phyloP scores from a whole-genome alignment of 1,139 yeast genomes.

The Maudiozyma humilis region DNA sequence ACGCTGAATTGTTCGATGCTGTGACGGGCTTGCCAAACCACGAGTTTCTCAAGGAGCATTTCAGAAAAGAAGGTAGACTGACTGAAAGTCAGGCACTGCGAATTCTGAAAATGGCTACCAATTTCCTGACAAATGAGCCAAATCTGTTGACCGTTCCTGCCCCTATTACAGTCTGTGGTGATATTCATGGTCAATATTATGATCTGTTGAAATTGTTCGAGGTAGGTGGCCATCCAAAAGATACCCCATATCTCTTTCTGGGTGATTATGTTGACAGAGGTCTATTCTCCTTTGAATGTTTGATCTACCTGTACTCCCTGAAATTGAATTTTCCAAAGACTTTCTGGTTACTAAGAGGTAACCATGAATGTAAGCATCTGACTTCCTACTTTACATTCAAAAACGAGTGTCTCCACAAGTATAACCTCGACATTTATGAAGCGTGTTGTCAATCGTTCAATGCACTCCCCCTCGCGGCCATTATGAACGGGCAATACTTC shows the following conservation, averaged over 20 bases:
- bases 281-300: conserved; percentile 81
- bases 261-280: conserved; percentile 98
- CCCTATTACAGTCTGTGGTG: conserved; percentile 95
- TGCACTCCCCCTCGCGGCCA: conserved; percentile 84
- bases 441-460: conserved; percentile 75
- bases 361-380: conserved; percentile 90
- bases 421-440: conserved; percentile 58
- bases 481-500: conserved; percentile 89
- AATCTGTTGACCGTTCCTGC: conserved; percentile 77
- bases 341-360: conserved; percentile 82
- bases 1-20: conserved; percentile 54
- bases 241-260: conserved; percentile 69
- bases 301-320: conserved; percentile 69
- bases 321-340: conserved; percentile 72
- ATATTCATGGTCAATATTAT: conserved; percentile 89
- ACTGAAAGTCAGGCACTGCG: conserved; percentile 61
- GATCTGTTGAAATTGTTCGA: conserved; percentile 88
- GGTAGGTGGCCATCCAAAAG: conserved; percentile 83
- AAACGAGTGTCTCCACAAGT: conserved; percentile 84
- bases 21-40: conserved; percentile 62
- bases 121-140: conserved; percentile 62
- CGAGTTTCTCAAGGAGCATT: conserved; percentile 64
- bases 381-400: conserved; percentile 93
- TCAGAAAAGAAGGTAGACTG: conserved; percentile 73
- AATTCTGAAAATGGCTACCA: conserved; percentile 63